phyloP scores from a whole-genome alignment of 257 asterid genomes.

The Petrea volubilis region DNA sequence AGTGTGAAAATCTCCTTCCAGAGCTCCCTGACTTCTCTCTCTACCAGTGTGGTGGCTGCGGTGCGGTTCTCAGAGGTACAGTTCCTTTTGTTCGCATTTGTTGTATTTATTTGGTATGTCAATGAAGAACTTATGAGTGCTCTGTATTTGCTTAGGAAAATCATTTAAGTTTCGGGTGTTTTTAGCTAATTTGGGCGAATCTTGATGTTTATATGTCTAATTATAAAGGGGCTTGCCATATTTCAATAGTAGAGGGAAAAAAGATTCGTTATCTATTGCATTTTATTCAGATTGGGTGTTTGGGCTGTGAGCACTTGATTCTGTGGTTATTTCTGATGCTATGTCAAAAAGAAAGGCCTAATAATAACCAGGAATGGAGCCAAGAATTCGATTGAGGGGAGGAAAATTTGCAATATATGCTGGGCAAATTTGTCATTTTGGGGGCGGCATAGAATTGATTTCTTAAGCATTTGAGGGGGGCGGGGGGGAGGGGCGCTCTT shows the following conservation, averaged over 20 bases:
- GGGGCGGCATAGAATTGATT: no score
- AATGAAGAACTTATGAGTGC: neutral
- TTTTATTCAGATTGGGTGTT: conserved; percentile 13
- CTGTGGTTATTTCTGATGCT: neutral
- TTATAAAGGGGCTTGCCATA: neutral
- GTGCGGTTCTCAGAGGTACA: conserved; percentile 83
- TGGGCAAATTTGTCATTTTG: no score
- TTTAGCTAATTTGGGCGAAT: conserved; percentile 16
- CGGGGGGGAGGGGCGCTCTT: no score
- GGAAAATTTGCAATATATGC: no score
- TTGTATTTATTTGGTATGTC: neutral
- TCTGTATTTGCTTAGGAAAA: neutral
- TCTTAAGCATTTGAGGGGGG: no score
- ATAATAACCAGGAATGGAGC: no score
- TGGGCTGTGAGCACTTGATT: neutral
- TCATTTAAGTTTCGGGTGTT: neutral
- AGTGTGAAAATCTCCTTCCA: conserved; percentile 84
- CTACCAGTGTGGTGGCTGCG: conserved; percentile 94
- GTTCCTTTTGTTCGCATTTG: neutral
- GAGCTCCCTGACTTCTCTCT: conserved; percentile 81
- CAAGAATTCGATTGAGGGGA: no score
- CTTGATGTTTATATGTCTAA: neutral
- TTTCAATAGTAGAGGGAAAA: neutral
- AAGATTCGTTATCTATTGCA: neutral
- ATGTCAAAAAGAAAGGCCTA: neutral